Percentiles rank a stretch among this genome's conserved stretches.
Evolutionary conservation across 805 yeast genomes (phyloP).

Genomic region (Yarrowia keelungensis): DNA sequence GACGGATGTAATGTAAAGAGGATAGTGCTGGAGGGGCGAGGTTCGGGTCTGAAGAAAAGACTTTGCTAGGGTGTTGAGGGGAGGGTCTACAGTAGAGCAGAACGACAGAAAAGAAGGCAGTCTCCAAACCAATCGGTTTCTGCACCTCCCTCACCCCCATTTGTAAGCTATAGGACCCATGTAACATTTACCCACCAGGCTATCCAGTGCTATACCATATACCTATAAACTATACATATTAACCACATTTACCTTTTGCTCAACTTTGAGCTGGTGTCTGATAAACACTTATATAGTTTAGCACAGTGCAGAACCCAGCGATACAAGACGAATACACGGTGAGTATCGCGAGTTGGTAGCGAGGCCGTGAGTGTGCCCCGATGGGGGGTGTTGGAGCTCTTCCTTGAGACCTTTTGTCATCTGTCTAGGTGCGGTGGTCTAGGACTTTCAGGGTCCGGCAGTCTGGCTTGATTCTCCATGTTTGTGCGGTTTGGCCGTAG

Average conservation of each 20-base stretch:
- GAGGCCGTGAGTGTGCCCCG: slow-evolving; percentile 1
- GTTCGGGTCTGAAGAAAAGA: neutral
- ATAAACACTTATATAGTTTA: slow-evolving; percentile 36
- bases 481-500: too few relatives aligned
- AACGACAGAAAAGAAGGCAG: too few relatives aligned
- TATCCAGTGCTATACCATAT: slow-evolving; percentile 27
- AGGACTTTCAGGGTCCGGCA: too few relatives aligned
- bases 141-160: neutral
- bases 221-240: slow-evolving; percentile 35
- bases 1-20: slow-evolving; percentile 29
- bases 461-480: too few relatives aligned
- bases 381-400: too few relatives aligned
- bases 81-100: too few relatives aligned
- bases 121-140: too few relatives aligned
- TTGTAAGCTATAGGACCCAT: slow-evolving; percentile 16
- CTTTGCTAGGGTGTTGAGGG: too few relatives aligned
- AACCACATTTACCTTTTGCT: slow-evolving; percentile 37
- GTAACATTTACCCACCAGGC: slow-evolving; percentile 27
- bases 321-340: slow-evolving; percentile 35
- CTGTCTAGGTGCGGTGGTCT: too few relatives aligned
- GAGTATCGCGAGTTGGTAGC: slow-evolving; percentile 14
- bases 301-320: slow-evolving; percentile 31
- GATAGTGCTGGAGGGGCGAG: slow-evolving; percentile 27
- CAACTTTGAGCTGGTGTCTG: slow-evolving; percentile 35
- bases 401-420: neutral